Conservation (phyloP, 2,329 filamentous ascomycete species). For the Byssoonygena ceratinophila region DNA sequence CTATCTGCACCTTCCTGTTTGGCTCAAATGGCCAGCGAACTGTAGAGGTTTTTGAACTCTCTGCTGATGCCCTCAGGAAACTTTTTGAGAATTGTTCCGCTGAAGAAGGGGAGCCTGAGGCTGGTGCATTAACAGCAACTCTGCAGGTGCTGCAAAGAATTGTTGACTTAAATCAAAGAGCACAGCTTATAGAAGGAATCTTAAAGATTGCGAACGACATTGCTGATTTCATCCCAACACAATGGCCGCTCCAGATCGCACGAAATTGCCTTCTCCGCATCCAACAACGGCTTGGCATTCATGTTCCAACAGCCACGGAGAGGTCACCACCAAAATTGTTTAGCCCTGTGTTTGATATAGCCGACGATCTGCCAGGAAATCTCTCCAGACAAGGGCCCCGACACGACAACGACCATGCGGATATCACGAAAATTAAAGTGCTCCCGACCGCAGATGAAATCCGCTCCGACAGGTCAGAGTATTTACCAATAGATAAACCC, state of each 20-base stretch:
- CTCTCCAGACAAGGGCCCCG: constrained; percentile 19
- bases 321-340: not conserved
- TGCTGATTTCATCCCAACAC: constrained; percentile 4
- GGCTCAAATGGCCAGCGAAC: constrained; percentile 32
- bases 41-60: constrained; percentile 25
- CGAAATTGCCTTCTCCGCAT: constrained; percentile 4
- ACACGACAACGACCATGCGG: constrained; percentile 43
- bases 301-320: not conserved
- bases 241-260: not conserved
- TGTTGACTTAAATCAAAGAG: constrained; percentile 32
- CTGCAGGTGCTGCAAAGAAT: constrained; percentile 24
- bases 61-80: not conserved
- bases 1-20: constrained; percentile 38
- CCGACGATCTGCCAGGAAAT: constrained; percentile 17
- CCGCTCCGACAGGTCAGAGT: constrained; percentile 13
- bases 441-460: constrained; percentile 44
- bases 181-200: constrained; percentile 24
- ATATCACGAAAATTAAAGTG: constrained; percentile 41
- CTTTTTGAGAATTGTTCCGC: not conserved
- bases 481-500: constrained; percentile 27
- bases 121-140: constrained; percentile 2
- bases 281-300: constrained; percentile 1
- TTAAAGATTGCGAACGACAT: constrained; percentile 16
- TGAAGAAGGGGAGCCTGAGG: constrained; percentile 17
- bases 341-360: not conserved